Percentiles rank a stretch among this genome's conserved stretches.
Conservation (phyloP, 2,329 filamentous ascomycete species). For the Zymoseptoria passerinii region DNA sequence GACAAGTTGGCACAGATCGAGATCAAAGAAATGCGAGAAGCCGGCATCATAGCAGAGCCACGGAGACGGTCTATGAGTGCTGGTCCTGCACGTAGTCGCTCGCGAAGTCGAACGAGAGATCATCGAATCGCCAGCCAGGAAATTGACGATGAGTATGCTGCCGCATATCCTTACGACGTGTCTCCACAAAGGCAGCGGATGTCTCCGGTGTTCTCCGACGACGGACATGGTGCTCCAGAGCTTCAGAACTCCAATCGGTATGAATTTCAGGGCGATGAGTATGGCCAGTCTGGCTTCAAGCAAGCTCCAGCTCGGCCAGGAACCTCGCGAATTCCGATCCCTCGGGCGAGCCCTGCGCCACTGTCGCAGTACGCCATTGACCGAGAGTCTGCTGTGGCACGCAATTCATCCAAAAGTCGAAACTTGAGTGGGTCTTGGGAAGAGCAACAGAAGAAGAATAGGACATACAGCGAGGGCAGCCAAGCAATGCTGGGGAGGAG, state of each 20-base stretch:
- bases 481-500: constrained; percentile 44
- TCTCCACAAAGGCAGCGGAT: constrained; percentile 18
- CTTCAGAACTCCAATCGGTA: constrained; percentile 25
- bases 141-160: constrained; percentile 17
- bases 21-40: constrained; percentile 69
- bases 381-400: constrained; percentile 59
- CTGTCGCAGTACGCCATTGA: constrained; percentile 65
- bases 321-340: constrained; percentile 77
- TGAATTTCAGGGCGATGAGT: background rate
- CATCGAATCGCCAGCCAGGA: constrained; percentile 19
- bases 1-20: constrained; percentile 79
- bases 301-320: constrained; percentile 34
- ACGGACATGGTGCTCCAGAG: constrained; percentile 20
- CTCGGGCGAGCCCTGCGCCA: constrained; percentile 69
- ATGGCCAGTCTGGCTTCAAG: constrained; percentile 35
- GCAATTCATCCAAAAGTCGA: constrained; percentile 49
- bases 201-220: constrained; percentile 29
- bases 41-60: constrained; percentile 55
- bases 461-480: constrained; percentile 59
- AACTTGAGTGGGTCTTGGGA: constrained; percentile 51
- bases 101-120: constrained; percentile 7
- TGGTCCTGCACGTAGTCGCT: constrained; percentile 27
- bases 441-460: constrained; percentile 41
- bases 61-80: constrained; percentile 44
- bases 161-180: constrained; percentile 14